phyloP scores from a whole-genome alignment of 768 basidiomycete species.

The Rhodotorula babjevae region DNA sequence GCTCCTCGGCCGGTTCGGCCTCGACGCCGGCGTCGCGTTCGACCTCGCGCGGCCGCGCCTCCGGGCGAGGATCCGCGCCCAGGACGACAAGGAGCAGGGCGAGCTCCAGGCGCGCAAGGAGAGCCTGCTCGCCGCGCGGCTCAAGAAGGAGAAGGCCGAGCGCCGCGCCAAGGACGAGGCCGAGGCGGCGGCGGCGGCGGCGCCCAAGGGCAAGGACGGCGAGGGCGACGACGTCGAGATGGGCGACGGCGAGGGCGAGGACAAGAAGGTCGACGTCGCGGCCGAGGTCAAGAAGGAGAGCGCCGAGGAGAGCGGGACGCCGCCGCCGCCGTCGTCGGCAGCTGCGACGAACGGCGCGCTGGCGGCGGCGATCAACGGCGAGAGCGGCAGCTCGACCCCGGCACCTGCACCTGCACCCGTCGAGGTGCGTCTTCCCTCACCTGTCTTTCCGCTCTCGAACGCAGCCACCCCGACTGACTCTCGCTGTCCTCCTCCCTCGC shows the following conservation, averaged over 20 bases:
- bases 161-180: neutral
- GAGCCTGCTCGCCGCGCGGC: conserved; percentile 16
- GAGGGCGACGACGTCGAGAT: conserved; percentile 37
- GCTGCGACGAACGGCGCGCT: neutral
- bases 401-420: neutral
- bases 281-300: neutral
- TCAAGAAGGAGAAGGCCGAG: conserved; percentile 22
- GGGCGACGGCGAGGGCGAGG: conserved; percentile 32
- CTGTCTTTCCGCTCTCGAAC: too few species aligned
- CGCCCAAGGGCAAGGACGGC: neutral
- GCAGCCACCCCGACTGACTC: neutral
- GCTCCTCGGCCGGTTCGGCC: conserved; percentile 68
- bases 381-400: neutral
- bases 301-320: conserved; percentile 12
- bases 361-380: neutral
- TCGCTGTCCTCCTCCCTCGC: neutral
- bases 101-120: conserved; percentile 13
- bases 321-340: conserved; percentile 4
- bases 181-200: neutral
- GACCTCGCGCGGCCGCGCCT: conserved; percentile 72
- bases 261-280: neutral
- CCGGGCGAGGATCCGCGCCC: conserved; percentile 25
- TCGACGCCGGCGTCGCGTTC: conserved; percentile 84
- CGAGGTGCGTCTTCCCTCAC: neutral
- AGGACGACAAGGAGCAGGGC: conserved; percentile 20